Base-by-base conservation (phyloP, 768 basidiomycete genomes). In the Favolaschia claudopus region DNA sequence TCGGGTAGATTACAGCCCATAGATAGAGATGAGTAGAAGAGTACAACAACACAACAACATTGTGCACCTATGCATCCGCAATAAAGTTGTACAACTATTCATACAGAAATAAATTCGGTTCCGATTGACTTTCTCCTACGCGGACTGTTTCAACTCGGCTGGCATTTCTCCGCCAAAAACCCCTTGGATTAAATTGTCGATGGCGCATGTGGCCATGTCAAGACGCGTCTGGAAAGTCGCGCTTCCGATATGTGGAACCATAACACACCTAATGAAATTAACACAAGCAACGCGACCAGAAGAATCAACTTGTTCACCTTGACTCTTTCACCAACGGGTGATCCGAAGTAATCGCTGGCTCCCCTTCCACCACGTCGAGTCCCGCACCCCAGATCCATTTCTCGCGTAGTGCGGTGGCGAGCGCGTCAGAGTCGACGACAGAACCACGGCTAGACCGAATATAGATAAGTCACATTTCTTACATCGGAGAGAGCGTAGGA, bases 281-380 rank as follows among this genome's bases (percentile, higher is more conserved):
- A 28, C 45, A 36, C 38, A 46, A 61, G 32, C 36, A 22, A 17
- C 14, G 14, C 10, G 46, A 29, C 12, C 34, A 39, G 13, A 22
- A 43, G 13, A 19, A 37, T 37, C 22, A 13, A 34, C 10, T 13
- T 3, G 54, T 76, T 68, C 66, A 94, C 87, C 86, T 84, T 15
- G 89, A 88, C 52, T 92, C 86, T 66, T 83, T 86, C 40, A 96
- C 86, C 43, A 99, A 73, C 4, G 91, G 89, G 70, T 99, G 95
- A 60, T 91, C 88, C 3, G 75, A 71, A 1, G 74, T 66, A 25
- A 99, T 80, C 40, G 88, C 73, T 0, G 96, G 96, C 71, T 99
- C 96, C 19, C 95, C 95, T 63, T 95, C 93, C 7, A 98, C 87
- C 32, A 99, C 96, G 72, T 99, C 96, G 12, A 99, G 67, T 0